A percentile compares a stretch with the other conserved stretches of the same genome.
Conservation (phyloP, 2,329 filamentous ascomycete genomes). For the Colletotrichum sp. region DNA sequence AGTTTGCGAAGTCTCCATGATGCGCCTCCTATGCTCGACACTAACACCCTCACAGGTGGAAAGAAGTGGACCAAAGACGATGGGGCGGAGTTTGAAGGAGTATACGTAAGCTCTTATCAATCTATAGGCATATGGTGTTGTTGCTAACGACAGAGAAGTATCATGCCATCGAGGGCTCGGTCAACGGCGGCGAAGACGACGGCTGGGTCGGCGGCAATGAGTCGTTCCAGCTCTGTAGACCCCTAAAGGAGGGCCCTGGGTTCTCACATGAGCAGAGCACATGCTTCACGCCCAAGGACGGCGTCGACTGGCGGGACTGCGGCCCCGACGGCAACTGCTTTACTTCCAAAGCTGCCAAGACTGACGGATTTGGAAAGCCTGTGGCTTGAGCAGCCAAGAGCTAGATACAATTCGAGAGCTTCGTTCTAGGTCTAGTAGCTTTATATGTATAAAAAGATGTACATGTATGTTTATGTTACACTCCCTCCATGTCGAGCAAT, state of each 20-base stretch:
- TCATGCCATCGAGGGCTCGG: neutral
- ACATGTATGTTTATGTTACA: too few relatives aligned
- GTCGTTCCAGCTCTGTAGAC: accelerated
- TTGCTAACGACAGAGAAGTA: too few relatives aligned
- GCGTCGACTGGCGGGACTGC: neutral
- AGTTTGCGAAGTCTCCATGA: neutral
- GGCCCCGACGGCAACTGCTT: neutral
- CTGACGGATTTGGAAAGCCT: neutral
- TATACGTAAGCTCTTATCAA: neutral
- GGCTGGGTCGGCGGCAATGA: neutral
- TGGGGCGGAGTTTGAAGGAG: neutral
- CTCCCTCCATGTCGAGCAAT: accelerated
- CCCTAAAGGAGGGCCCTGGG: too few relatives aligned
- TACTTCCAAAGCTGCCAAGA: neutral
- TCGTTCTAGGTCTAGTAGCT: too few relatives aligned
- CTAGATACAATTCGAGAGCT: neutral
- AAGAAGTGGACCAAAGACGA: neutral
- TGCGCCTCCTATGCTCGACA: accelerated
- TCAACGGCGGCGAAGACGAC: neutral
- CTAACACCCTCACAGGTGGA: neutral
- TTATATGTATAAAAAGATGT: too few relatives aligned
- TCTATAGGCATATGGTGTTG: neutral
- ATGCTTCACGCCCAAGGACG: neutral
- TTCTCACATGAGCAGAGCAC: too few relatives aligned
- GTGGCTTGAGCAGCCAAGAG: accelerated